Conservation (phyloP, 176 grass and related monocot species). For the Areca catechu region DNA sequence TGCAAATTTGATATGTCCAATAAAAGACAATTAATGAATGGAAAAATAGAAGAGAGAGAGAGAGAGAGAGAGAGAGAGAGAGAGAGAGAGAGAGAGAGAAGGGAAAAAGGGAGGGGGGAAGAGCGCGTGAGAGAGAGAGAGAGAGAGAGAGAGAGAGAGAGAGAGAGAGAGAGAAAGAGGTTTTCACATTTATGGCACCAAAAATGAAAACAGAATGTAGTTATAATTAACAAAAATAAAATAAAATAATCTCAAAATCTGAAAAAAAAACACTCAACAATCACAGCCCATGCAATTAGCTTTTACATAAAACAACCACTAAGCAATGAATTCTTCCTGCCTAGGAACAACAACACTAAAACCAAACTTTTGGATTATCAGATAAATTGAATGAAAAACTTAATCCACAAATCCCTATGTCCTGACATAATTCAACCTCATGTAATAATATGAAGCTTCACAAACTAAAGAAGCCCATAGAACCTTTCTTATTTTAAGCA, state of each 20-base stretch:
- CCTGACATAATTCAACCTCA: too few relatives aligned
- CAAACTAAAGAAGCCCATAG: too few relatives aligned
- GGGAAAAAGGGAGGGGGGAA: not conserved
- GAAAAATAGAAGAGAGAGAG: not conserved
- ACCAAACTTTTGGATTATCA: too few relatives aligned
- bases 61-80: not conserved
- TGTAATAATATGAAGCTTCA: too few relatives aligned
- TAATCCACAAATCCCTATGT: too few relatives aligned
- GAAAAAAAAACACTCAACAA: too few relatives aligned
- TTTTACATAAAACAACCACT: too few relatives aligned
- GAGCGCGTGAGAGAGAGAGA: not conserved
- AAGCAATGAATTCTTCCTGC: too few relatives aligned
- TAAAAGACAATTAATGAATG: not conserved
- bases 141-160: not conserved
- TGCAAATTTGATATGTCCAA: constrained; percentile 5
- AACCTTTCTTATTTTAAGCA: too few relatives aligned
- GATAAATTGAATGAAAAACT: too few relatives aligned
- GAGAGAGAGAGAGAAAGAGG: not conserved
- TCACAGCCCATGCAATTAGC: too few relatives aligned
- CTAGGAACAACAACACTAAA: too few relatives aligned
- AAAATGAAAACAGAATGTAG: not conserved
- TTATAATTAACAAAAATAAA: not conserved
- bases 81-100: not conserved
- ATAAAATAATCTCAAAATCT: not conserved
- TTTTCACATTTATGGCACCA: not conserved